These are phyloP conservation scores for Candida sakaeoensis DNA, from an alignment of 805 yeast species.

Conservation along the genomic window DNA sequence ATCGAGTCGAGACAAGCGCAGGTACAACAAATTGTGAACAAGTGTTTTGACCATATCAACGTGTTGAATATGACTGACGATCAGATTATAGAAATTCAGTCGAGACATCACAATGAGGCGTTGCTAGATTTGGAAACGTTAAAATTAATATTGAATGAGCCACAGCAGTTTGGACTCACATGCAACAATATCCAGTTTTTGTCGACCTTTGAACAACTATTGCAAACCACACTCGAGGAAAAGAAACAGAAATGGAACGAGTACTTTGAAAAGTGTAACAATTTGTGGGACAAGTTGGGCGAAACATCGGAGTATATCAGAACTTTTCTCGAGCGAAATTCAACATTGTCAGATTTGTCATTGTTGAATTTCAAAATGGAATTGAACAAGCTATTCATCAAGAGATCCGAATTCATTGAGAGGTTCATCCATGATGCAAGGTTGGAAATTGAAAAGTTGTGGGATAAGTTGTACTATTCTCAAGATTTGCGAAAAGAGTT, in stretches of 20 bases:
- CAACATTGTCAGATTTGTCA: constrained; percentile 43
- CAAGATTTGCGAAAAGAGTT: constrained; percentile 49
- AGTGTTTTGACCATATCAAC: constrained; percentile 24
- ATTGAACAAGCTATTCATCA: constrained; percentile 50
- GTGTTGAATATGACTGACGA: constrained; percentile 29
- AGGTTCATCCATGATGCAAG: constrained; percentile 65
- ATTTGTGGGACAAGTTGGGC: constrained; percentile 56
- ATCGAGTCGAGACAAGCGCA: constrained; percentile 18
- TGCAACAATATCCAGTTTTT: constrained; percentile 32
- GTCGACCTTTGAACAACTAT: constrained; percentile 24
- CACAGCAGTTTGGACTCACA: constrained; percentile 37
- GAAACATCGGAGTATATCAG: constrained; percentile 41
- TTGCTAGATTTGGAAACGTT: constrained; percentile 37
- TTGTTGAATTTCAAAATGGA: constrained; percentile 54
- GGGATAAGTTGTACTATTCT: constrained; percentile 61
- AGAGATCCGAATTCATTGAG: constrained; percentile 63
- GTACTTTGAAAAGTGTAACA: constrained; percentile 38
- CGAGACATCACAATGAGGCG: constrained; percentile 22
- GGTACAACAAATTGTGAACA: constrained; percentile 21
- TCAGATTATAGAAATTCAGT: constrained; percentile 31
- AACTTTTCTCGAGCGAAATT: constrained; percentile 43
- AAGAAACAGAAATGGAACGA: constrained; percentile 35
- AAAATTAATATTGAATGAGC: constrained; percentile 31
- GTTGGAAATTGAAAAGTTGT: constrained; percentile 52
- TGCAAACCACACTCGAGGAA: constrained; percentile 29